Base-by-base conservation (phyloP, 75 land plant species). In the Cryptomeria japonica region DNA sequence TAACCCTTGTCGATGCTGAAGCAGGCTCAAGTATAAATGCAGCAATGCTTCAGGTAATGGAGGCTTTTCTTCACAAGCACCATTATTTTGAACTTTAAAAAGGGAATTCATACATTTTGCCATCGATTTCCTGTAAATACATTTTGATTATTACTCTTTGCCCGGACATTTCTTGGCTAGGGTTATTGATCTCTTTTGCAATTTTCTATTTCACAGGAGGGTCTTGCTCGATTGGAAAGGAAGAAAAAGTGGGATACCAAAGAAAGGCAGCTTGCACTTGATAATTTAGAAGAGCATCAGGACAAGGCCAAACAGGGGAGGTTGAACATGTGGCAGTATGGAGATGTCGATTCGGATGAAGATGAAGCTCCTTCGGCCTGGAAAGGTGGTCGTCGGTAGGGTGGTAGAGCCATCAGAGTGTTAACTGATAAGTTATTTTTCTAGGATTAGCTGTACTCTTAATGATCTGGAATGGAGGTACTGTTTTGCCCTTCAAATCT, bases 321-420 rank as follows among this genome's bases (percentile, higher is more conserved):
- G 86, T 86, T 89, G 42, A 92, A 93, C 47, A 96, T 98, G 12
- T 98, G 99, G 99, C 94, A 93, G 90, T 98, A 98, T 88, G 99
- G 99, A 25, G 98, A 98, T 86, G 88, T 98, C 41, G 91, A 93
- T 72, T 95, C 98, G 9, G 98, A 96, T 89, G 99, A 98, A 15
- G 99, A 97, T 56, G 99, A 96, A 22, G 90, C 75, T 49, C 92
- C 93, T 31, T 88, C 93, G 2, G 88, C 70, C 49, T 91, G 93
- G 75, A 94, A 90, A 51, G 97, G 90, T 80, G 92, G 95, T 15
- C 95, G 95, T 51, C 91, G 94, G 34, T 92, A 83, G 68, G 82
- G 44, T 79, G 39, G 44, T 79, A 25, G 28, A 44, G 44, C 49
- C 2, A 9, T n/a, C 1, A n/a, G 51, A 28, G n/a, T 46, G 28